Evolutionary conservation across 129 eudicot species (phyloP), one percentile per base, ranked within the genome.

Genomic region (Erigeron canadensis): DNA sequence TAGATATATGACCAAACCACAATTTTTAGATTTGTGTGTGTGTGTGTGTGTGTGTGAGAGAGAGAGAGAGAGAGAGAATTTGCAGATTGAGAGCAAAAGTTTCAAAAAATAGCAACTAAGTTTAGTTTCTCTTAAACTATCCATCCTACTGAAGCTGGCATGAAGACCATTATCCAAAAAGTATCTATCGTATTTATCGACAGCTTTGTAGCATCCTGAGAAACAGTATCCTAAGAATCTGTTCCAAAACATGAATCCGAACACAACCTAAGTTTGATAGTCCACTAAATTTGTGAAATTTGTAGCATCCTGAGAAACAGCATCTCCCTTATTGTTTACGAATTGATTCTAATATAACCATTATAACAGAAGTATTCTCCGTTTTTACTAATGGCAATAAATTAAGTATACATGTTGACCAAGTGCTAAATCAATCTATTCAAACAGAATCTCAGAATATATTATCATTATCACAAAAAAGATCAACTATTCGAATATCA

Each of bases 211-310:
- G n/a, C n/a, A n/a, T n/a, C n/a, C n/a, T n/a, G n/a, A 34, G n/a
- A 50, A 50, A 51, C 62, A 68, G 23, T n/a, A n/a, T n/a, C n/a
- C n/a, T n/a, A n/a, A n/a, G 22, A 47, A 12, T 10, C 12, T 28
- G 42, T 59, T 11, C 8, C 11, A n/a, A 6, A 21, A 67, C 38
- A 8, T 9, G 8, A 11, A 48, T 47, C 28, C 60, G 15, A 70
- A 40, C 74, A 70, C 74, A 12, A 8, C 34, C 65, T 59, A 23
- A 59, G 42, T 28, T 59, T 17, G 58, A 59, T 28, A 59, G 65
- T 28, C 58, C 23, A 22, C 22, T 53, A 53, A 17, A 22, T 53
- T 53, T 53, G 58, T 53, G 58, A 53, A 13, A 50, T 18, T 15
- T 50, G 19, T 50, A 13, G 0, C 9, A 50, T 50, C 7, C 7